Percentiles rank a stretch among this genome's conserved stretches.
Evolutionary conservation across 2,329 filamentous ascomycete genomes (phyloP).

Genomic region (Colletotrichum chrysophilum): DNA sequence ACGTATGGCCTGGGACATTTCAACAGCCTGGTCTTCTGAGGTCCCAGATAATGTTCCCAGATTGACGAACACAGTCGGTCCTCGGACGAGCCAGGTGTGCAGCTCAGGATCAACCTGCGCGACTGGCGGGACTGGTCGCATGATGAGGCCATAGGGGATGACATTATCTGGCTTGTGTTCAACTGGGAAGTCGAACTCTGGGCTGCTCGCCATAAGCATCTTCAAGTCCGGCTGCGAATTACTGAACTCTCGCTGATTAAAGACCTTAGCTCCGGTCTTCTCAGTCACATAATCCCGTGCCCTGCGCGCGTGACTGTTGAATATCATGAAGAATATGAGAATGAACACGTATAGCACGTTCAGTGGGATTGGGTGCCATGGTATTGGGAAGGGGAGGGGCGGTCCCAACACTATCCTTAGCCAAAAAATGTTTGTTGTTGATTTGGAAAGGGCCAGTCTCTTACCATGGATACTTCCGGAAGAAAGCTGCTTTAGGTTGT

Average conservation of each 20-base stretch:
- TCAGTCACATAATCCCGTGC: not conserved
- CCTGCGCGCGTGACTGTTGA: not conserved
- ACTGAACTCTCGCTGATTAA: not conserved
- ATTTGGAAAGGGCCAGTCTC: conserved; percentile 16
- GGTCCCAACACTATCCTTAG: not conserved
- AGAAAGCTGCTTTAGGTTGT: conserved; percentile 10
- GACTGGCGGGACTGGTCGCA: conserved; percentile 37
- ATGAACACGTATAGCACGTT: not conserved
- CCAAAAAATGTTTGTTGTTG: accelerated
- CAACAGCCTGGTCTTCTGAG: conserved; percentile 36
- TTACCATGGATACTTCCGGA: conserved; percentile 43
- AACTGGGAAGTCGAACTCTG: conserved; percentile 45
- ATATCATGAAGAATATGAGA: not conserved
- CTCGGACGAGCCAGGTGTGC: conserved; percentile 43
- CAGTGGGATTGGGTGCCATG: not conserved
- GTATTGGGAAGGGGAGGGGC: not conserved
- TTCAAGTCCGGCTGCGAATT: not conserved
- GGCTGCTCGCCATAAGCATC: conserved; percentile 31
- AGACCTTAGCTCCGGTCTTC: not conserved
- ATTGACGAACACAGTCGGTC: conserved; percentile 53
- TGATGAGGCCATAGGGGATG: conserved; percentile 51
- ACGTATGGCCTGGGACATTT: conserved; percentile 41
- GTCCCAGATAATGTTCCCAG: conserved; percentile 45
- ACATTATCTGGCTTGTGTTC: conserved; percentile 41
- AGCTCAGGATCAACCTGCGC: conserved; percentile 43